Evolutionary conservation across 2,329 filamentous ascomycete genomes (phyloP).

Genomic region (Xylaria sp.): DNA sequence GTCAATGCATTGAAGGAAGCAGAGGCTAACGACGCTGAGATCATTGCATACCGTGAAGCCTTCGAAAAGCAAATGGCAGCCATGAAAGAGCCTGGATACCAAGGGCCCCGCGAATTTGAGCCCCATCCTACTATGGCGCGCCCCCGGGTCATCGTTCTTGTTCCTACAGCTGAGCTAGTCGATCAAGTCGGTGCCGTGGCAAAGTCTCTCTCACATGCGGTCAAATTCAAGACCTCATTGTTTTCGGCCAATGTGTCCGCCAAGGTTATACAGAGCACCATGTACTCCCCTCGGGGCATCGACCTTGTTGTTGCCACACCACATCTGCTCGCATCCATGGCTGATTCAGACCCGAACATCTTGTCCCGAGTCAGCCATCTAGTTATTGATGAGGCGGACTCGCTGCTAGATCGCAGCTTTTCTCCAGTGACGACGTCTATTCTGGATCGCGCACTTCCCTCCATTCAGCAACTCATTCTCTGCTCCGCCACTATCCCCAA

Average conservation of each 20-base stretch:
- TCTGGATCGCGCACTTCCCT: slow-evolving; percentile 80
- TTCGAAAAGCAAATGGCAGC: slow-evolving; percentile 62
- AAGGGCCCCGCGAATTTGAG: slow-evolving; percentile 69
- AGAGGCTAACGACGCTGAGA: slow-evolving; percentile 65
- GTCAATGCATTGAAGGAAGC: slow-evolving; percentile 84
- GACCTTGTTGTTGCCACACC: slow-evolving; percentile 89
- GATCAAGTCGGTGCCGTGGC: slow-evolving; percentile 81
- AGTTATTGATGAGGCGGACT: slow-evolving; percentile 94
- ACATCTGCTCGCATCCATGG: slow-evolving; percentile 86
- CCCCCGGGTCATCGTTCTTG: slow-evolving; percentile 82
- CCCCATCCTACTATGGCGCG: slow-evolving; percentile 76
- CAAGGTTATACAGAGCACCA: slow-evolving; percentile 79
- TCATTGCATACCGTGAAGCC: slow-evolving; percentile 62
- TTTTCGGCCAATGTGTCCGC: slow-evolving; percentile 80
- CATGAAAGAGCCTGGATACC: slow-evolving; percentile 58
- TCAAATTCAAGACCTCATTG: slow-evolving; percentile 85
- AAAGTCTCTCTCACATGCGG: slow-evolving; percentile 80
- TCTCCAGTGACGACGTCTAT: slow-evolving; percentile 80
- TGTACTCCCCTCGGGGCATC: slow-evolving; percentile 81
- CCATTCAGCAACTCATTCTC: slow-evolving; percentile 83
- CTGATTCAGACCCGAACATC: slow-evolving; percentile 87
- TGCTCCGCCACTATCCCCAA: slow-evolving; percentile 96
- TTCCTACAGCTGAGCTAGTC: slow-evolving; percentile 92
- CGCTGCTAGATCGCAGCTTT: slow-evolving; percentile 92
- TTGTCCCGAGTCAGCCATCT: slow-evolving; percentile 89